Conservation (phyloP, 805 yeast species). For the Candida sakaeoensis region DNA sequence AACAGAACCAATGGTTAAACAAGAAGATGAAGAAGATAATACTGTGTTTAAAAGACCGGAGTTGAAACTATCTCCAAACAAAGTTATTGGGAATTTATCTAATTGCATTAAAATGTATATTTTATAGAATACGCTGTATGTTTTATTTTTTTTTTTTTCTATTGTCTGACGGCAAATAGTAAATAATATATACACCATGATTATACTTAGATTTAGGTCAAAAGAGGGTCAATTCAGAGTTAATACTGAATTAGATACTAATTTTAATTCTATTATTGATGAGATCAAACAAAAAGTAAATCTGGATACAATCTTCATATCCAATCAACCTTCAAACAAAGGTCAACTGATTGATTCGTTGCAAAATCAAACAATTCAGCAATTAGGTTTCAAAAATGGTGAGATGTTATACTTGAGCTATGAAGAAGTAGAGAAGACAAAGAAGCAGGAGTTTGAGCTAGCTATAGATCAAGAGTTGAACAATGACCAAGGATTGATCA, state of each 20-base stretch:
- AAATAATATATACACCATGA: constrained; percentile 1
- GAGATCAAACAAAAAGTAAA: constrained; percentile 28
- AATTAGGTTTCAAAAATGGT: constrained; percentile 55
- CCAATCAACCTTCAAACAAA: constrained; percentile 41
- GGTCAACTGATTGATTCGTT: constrained; percentile 41
- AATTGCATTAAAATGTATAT: constrained; percentile 12
- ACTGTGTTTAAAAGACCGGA: constrained; percentile 1
- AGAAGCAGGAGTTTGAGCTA: constrained; percentile 28
- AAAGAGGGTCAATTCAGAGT: constrained; percentile 81
- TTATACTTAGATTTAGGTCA: constrained; percentile 69
- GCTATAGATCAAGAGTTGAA: constrained; percentile 67
- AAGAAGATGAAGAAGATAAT: constrained; percentile 1
- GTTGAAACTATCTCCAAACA: neutral
- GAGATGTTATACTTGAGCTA: constrained; percentile 51
- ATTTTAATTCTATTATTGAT: constrained; percentile 44
- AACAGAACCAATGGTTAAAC: neutral
- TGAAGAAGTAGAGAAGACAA: constrained; percentile 19
- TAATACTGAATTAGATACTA: constrained; percentile 41
- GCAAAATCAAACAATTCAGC: constrained; percentile 31
- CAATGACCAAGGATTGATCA: constrained; percentile 66
- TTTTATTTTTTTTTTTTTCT: neutral
- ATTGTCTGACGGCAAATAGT: constrained; percentile 2
- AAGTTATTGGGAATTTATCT: constrained; percentile 9
- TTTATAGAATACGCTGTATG: neutral
- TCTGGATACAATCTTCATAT: constrained; percentile 28